Percentiles rank a stretch among this genome's conserved stretches.
phyloP scores from a whole-genome alignment of 345 rosid genomes.

The Hibiscus syriacus region DNA sequence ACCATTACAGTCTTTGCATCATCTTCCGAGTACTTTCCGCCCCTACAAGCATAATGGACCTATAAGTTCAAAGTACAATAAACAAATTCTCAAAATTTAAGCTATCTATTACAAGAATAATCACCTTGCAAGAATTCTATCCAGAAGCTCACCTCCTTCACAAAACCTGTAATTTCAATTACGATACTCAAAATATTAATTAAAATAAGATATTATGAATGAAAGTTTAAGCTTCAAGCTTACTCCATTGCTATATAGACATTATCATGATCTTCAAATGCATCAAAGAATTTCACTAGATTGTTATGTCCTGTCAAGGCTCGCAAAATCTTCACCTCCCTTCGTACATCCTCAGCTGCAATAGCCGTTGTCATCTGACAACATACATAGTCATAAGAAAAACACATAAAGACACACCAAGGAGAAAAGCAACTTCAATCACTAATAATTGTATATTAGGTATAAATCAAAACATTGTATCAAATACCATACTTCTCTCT shows the following conservation, averaged over 20 bases:
- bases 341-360: conserved; percentile 93
- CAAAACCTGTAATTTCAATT: conserved; percentile 66
- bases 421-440: not conserved
- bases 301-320: conserved; percentile 83
- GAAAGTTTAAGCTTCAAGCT: conserved; percentile 18
- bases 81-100: conserved; percentile 2
- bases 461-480: not conserved
- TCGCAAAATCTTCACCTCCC: conserved; percentile 86
- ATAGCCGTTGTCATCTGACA: conserved; percentile 93
- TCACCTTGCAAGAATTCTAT: conserved; percentile 79
- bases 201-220: conserved; percentile 8
- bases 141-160: conserved; percentile 96
- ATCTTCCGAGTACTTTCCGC: conserved; percentile 86
- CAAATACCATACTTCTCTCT: not conserved
- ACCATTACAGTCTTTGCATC: conserved; percentile 79
- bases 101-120: not conserved
- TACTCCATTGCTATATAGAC: conserved; percentile 97
- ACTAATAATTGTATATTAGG: not conserved
- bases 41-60: conserved; percentile 33
- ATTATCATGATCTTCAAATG: conserved; percentile 75
- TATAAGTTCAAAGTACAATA: conserved; percentile 17
- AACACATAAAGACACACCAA: not conserved
- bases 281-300: conserved; percentile 77
- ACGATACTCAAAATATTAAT: conserved; percentile 3
- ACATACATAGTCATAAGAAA: conserved; percentile 9